Evolutionary conservation across 1,284 basidiomycete species (phyloP).

Genomic region (Microbotryum silenes-acaulis): DNA sequence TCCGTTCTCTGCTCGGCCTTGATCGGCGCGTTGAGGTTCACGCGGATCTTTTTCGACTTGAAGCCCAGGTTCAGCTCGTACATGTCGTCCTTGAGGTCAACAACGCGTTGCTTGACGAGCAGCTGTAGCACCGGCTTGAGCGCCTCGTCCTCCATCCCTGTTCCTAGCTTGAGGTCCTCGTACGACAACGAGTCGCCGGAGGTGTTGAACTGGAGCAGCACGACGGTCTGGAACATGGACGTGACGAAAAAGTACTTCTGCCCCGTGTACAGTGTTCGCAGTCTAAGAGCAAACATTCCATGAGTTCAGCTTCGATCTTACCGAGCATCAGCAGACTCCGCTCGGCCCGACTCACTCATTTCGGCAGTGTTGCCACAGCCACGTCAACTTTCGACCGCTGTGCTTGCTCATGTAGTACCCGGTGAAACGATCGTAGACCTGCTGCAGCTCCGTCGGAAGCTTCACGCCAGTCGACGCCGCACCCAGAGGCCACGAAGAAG

Average conservation of each 20-base stretch:
- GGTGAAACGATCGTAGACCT: conserved; percentile 84
- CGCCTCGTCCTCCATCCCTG: conserved; percentile 73
- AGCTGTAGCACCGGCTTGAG: conserved; percentile 74
- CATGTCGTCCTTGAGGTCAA: conserved; percentile 69
- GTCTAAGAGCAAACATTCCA: conserved; percentile 24
- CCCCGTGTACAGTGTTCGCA: conserved; percentile 79
- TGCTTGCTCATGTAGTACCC: conserved; percentile 92
- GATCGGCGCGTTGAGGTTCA: conserved; percentile 88
- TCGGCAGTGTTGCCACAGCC: conserved; percentile 97
- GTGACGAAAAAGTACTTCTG: conserved; percentile 96
- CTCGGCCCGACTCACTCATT: conserved; percentile 53
- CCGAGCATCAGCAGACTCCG: too few species aligned
- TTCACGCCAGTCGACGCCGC: conserved; percentile 68
- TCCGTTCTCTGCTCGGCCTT: conserved; percentile 93
- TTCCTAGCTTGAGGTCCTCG: conserved; percentile 72
- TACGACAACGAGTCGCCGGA: conserved; percentile 68
- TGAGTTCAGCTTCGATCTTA: neutral
- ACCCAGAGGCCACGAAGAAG: conserved; percentile 91
- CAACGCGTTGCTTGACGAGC: conserved; percentile 81
- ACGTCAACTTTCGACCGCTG: conserved; percentile 83
- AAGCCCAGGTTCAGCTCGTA: conserved; percentile 94
- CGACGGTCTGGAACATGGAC: conserved; percentile 89
- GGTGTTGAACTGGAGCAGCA: conserved; percentile 88
- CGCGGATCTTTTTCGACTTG: conserved; percentile 95
- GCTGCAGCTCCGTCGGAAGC: conserved; percentile 77